Conservation (phyloP, 2,329 filamentous ascomycete genomes). For the Pseudocercospora pini-densiflorae region DNA sequence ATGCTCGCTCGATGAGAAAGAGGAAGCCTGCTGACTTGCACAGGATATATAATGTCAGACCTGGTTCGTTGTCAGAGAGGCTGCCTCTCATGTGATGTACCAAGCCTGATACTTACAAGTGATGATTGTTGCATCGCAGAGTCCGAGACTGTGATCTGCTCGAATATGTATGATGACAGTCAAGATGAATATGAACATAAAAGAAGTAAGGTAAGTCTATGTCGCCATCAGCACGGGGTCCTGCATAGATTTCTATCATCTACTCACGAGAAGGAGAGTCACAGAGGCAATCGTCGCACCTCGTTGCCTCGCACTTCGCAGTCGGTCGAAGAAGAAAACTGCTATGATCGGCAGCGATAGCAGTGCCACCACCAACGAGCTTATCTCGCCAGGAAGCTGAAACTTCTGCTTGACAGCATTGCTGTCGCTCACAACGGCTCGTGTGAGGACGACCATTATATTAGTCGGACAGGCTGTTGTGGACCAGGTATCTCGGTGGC, state of each 20-base stretch:
- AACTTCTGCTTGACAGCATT: conserved; percentile 16
- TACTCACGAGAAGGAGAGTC: conserved; percentile 22
- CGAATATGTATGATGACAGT: conserved; percentile 27
- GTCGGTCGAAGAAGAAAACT: conserved; percentile 21
- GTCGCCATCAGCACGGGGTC: neutral
- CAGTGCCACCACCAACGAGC: conserved; percentile 19
- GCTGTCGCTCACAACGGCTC: conserved; percentile 18
- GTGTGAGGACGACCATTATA: neutral
- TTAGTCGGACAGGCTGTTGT: neutral
- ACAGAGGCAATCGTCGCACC: conserved; percentile 22
- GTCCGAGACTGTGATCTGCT: conserved; percentile 7
- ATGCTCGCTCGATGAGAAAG: conserved; percentile 30
- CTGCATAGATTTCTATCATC: neutral
- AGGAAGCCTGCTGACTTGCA: conserved; percentile 23
- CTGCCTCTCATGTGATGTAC: neutral
- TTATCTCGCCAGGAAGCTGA: conserved; percentile 18
- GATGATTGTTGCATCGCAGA: conserved; percentile 25
- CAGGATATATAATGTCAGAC: conserved; percentile 27
- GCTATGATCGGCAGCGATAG: conserved; percentile 21
- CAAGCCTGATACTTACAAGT: conserved; percentile 14
- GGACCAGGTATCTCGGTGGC: neutral
- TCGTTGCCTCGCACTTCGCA: conserved; percentile 16
- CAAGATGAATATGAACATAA: conserved; percentile 28
- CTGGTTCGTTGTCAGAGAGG: conserved; percentile 1
- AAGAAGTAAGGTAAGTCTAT: conserved; percentile 25